Conservation (phyloP, 495 filamentous ascomycete species). For the Xylaria nigripes region DNA sequence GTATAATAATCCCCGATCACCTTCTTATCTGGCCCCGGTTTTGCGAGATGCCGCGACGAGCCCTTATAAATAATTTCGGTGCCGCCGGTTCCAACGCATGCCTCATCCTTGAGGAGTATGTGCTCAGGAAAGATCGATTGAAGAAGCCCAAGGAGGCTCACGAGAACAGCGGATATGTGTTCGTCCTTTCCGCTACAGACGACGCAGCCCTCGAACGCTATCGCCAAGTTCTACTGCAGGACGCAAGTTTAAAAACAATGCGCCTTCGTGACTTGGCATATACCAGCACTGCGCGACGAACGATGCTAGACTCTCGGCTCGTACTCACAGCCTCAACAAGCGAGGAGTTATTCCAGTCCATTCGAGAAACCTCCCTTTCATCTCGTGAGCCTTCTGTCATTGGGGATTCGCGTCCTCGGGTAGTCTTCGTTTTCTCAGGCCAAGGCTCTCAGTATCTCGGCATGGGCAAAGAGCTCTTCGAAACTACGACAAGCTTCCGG, state of each 20-base stretch:
- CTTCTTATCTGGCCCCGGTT: conserved; percentile 8
- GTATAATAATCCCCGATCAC: conserved; percentile 34
- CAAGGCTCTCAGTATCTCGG: conserved; percentile 33
- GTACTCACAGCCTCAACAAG: background rate
- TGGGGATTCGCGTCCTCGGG: background rate
- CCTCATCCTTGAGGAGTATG: background rate
- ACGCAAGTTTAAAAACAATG: conserved; percentile 23
- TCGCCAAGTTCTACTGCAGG: background rate
- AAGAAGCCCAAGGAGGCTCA: background rate
- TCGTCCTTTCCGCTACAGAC: background rate
- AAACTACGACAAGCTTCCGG: background rate
- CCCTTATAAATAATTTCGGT: conserved; percentile 49
- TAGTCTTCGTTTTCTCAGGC: conserved; percentile 51
- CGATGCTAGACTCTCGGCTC: background rate
- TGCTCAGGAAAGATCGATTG: background rate
- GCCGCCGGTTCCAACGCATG: conserved; percentile 48
- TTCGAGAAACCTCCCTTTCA: background rate
- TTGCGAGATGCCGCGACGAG: conserved; percentile 30
- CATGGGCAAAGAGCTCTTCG: background rate
- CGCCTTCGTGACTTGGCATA: background rate
- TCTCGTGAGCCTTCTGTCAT: conserved; percentile 19
- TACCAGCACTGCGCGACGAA: background rate
- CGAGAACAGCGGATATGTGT: background rate
- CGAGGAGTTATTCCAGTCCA: background rate
- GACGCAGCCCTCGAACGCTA: background rate